Evolutionary conservation across 139 green algal species (phyloP), one percentile per base, ranked within the genome.

Genomic region (Chlamydomonas sp.): DNA sequence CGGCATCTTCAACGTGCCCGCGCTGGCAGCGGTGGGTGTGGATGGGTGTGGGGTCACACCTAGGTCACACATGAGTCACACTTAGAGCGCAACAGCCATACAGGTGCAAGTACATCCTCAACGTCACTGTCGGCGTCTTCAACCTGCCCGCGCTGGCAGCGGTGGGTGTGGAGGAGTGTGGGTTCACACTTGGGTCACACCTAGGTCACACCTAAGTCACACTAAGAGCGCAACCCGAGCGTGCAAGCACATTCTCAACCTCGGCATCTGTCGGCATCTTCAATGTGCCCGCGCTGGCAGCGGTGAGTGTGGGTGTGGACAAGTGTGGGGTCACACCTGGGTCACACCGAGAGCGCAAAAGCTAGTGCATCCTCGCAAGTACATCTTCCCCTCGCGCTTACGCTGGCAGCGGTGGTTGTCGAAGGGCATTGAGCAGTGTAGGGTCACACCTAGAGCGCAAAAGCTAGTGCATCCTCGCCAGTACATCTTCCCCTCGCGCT

Each of bases 241-340:
- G 2, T 92, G 86, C 79, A 97, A 96, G 80, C 98, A 97, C 76
- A 80, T 83, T 2, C 80, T 97, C 4, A 98, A 97, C 80, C 84
- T 87, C 28, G n/a, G n/a, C n/a, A n/a, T 79, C 97, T 28, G 92
- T 98, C 86, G 88, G 95, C 72, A 66, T 81, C 35, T 79, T 79
- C 70, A 62, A 63, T 60, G 62, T 58, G 35, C 33, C 31, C n/a
- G 2, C 3, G 1, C 57, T 81, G 35, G 67, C 72, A n/a, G n/a
- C n/a, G n/a, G n/a, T n/a, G n/a, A n/a, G n/a, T n/a, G n/a, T n/a
- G n/a, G n/a, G n/a, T n/a, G n/a, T n/a, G n/a, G n/a, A n/a, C n/a
- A n/a, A n/a, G n/a, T n/a, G n/a, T n/a, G n/a, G n/a, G n/a, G n/a
- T n/a, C n/a, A n/a, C n/a, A n/a, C n/a, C n/a, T n/a, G n/a, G n/a